A percentile compares a stretch with the other conserved stretches of the same genome.
phyloP scores from a whole-genome alignment of 73 alveolate genomes.

The Tetrahymena elliotti region DNA sequence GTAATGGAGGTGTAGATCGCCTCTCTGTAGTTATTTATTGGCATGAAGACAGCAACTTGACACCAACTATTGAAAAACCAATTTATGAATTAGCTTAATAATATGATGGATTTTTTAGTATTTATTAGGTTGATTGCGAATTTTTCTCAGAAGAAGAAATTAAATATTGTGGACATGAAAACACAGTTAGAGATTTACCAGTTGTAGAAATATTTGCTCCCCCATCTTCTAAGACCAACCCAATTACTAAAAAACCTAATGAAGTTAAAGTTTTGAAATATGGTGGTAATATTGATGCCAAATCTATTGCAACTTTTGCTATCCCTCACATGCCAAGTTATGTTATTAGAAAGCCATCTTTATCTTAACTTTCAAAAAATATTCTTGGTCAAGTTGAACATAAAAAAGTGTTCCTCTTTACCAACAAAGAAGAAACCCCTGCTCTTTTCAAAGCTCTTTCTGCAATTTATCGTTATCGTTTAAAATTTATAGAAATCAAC shows the following conservation, averaged over 20 bases:
- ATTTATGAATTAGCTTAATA: neutral
- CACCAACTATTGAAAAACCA: neutral
- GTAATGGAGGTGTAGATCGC: neutral
- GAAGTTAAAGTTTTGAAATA: neutral
- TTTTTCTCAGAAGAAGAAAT: neutral
- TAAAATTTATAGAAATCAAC: neutral
- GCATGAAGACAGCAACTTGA: neutral
- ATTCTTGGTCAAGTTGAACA: neutral
- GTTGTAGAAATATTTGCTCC: neutral
- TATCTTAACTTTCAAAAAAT: neutral
- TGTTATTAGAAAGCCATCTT: neutral
- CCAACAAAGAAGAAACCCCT: neutral
- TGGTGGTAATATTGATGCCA: neutral
- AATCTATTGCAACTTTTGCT: neutral
- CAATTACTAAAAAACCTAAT: neutral
- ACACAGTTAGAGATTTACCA: neutral
- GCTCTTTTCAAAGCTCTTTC: neutral
- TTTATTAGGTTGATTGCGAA: neutral
- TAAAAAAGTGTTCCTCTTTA: neutral
- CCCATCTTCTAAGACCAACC: neutral
- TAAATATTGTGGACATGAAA: neutral
- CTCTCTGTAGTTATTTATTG: neutral
- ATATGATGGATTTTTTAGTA: neutral
- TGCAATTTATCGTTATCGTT: neutral
- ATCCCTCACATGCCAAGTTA: neutral